Evolutionary conservation across 2,329 filamentous ascomycete genomes (phyloP), one percentile per base, ranked within the genome.

Genomic region (Epichloe gansuensis): DNA sequence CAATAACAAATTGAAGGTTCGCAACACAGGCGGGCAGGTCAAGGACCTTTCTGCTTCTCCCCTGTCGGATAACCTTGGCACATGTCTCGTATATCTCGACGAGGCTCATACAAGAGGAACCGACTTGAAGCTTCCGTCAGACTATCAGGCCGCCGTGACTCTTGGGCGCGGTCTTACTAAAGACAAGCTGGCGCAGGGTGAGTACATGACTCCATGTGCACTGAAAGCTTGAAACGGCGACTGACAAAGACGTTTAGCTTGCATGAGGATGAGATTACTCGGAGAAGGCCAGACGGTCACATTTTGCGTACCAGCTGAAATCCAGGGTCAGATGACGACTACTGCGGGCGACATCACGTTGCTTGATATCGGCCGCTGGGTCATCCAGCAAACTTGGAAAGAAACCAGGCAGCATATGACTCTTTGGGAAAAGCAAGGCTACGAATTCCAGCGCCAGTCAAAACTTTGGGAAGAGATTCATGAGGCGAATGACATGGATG

Each of bases 61-160:
- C 0, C 87, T 77, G 58, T 64, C 67, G 0, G 68, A 71, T 0
- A 72, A 81, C 6, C 65, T 84, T 0, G 76, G 78, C 5, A 56
- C 56, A 0, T 89, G 84, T 53, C 60, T 86, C 0, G 71, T 88
- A 0, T 89, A 81, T 53, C 67, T 90, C 0, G 84, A 89, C 51
- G 80, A 89, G 53, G 75, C 76, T 0, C 84, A 89, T 54, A 85
- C 84, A 0, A 65, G 85, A 51, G 85, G 85, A 0, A 86, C 75
- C 0, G 84, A 89, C 55, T 59, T 89, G 2, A 75, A 74, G 23
- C 63, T 87, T 1, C 84, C 82, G 0, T 43, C 51, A 0, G 2
- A 74, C 7, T 82, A 80, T 56, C 68, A 78, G 1, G 86, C 83
- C 0, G 80, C 79, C 0, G 78, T 89, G 0, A 88, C 83, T 0